phyloP scores from a whole-genome alignment of 129 eudicot genomes.

The Solidago caesia region DNA sequence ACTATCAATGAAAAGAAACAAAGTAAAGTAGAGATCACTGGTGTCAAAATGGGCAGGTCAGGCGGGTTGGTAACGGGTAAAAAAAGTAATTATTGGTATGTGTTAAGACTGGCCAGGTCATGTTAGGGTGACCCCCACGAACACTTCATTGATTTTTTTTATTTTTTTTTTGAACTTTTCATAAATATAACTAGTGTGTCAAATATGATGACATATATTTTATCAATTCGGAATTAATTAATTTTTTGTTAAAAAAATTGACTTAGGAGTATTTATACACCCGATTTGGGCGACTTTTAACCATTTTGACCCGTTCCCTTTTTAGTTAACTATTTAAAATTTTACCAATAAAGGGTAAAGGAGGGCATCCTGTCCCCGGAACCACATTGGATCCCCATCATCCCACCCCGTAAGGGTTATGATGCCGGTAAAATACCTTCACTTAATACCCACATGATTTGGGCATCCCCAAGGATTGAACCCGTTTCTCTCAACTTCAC shows the following conservation, averaged over 20 bases:
- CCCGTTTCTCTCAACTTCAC: no score
- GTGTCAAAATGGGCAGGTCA: background rate
- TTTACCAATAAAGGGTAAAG: background rate
- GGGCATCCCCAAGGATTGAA: no score
- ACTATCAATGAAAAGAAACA: slow-evolving; percentile 13
- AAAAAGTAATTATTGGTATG: background rate
- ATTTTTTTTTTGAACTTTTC: no score
- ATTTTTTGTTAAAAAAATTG: background rate
- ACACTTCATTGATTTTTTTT: background rate
- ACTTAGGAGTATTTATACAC: background rate
- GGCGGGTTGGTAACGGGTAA: background rate
- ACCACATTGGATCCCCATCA: no score
- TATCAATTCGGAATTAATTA: background rate
- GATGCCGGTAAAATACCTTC: no score
- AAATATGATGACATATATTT: background rate
- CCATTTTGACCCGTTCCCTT: background rate
- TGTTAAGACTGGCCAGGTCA: background rate
- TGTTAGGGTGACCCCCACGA: background rate
- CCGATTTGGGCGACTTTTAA: background rate
- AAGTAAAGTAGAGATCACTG: slow-evolving; percentile 12
- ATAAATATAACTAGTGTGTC: background rate
- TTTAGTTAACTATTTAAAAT: background rate
- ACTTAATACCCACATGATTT: no score
- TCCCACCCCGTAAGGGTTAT: no score
- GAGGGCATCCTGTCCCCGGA: no score